These are phyloP conservation scores for Guyanaporus albipodus DNA, from an alignment of 768 basidiomycete genomes.

Conservation along the genomic window DNA sequence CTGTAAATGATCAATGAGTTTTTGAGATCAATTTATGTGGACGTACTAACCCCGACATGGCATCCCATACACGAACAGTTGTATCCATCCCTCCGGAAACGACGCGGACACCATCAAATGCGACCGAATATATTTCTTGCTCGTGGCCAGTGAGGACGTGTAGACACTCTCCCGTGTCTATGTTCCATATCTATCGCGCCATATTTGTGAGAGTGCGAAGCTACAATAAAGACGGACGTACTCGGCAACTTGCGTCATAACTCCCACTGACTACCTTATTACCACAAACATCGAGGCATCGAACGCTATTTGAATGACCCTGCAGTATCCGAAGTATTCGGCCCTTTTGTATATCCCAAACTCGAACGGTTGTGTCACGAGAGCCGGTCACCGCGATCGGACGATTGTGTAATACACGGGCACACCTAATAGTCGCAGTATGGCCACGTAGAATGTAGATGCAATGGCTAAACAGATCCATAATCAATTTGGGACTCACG, in stretches of 20 bases:
- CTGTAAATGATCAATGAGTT: conserved; percentile 36
- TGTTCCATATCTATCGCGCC: conserved; percentile 71
- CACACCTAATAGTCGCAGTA: conserved; percentile 85
- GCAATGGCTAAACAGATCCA: conserved; percentile 43
- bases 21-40: background rate
- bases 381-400: conserved; percentile 91
- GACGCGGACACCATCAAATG: conserved; percentile 79
- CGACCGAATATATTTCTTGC: conserved; percentile 87
- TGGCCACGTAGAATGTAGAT: conserved; percentile 82
- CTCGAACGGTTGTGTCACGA: conserved; percentile 77
- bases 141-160: conserved; percentile 80
- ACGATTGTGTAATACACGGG: conserved; percentile 80
- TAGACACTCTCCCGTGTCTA: conserved; percentile 85
- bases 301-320: conserved; percentile 79
- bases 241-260: conserved; percentile 86
- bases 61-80: conserved; percentile 90
- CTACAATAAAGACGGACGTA: conserved; percentile 33
- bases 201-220: background rate
- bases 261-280: conserved; percentile 85
- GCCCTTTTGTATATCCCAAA: conserved; percentile 92
- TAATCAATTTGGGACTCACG: conserved; percentile 3
- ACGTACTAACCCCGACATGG: conserved; percentile 67
- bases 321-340: conserved; percentile 56
- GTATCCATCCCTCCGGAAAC: conserved; percentile 91
- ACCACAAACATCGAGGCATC: conserved; percentile 87